A percentile compares a stretch with the other conserved stretches of the same genome.
Evolutionary conservation across 768 basidiomycete species (phyloP).

Genomic region (Lactarius quietus): DNA sequence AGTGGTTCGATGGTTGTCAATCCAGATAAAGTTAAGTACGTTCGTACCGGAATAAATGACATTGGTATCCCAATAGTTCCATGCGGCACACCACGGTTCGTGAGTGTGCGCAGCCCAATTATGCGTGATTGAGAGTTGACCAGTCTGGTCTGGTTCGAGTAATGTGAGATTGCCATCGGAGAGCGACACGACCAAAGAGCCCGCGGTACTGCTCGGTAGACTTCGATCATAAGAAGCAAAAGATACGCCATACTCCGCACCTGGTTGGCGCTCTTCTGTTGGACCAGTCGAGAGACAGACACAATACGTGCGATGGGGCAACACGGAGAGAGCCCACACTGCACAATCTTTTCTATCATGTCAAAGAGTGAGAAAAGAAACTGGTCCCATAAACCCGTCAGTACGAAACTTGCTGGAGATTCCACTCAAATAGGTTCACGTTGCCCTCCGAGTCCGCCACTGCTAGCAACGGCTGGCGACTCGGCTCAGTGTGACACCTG

Average conservation of each 20-base stretch:
- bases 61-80: constrained; percentile 82
- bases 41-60: constrained; percentile 77
- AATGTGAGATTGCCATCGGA: constrained; percentile 77
- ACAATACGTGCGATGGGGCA: constrained; percentile 56
- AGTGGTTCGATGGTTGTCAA: background rate
- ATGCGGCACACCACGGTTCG: constrained; percentile 92
- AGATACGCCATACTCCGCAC: constrained; percentile 37
- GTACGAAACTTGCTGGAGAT: constrained; percentile 43
- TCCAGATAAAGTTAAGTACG: constrained; percentile 1
- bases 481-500: constrained; percentile 57
- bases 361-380: background rate
- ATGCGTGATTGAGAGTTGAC: constrained; percentile 43
- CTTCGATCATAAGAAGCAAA: background rate
- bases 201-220: constrained; percentile 40
- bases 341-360: constrained; percentile 32
- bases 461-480: constrained; percentile 50
- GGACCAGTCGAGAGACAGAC: constrained; percentile 93
- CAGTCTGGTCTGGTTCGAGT: constrained; percentile 45
- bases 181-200: constrained; percentile 71
- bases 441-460: constrained; percentile 86
- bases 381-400: background rate
- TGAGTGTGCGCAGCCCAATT: constrained; percentile 88
- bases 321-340: constrained; percentile 45
- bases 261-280: constrained; percentile 51
- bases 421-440: constrained; percentile 60